Evolutionary conservation across 1,284 basidiomycete species (phyloP).

Genomic region (Irpex rosettiformis): DNA sequence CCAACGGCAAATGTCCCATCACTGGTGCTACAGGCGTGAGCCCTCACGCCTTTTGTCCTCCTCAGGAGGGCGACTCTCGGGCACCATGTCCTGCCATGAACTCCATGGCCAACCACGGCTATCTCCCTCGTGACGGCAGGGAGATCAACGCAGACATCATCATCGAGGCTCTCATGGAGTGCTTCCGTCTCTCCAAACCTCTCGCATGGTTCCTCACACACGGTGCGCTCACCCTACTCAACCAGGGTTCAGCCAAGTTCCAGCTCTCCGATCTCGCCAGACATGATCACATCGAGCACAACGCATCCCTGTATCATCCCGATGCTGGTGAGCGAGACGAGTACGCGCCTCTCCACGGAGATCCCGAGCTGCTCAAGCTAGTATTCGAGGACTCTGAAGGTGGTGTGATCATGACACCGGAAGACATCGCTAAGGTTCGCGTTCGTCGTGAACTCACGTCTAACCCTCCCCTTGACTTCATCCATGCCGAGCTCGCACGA

Average conservation of each 20-base stretch:
- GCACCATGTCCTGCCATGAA: constrained; percentile 51
- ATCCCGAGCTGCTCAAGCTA: constrained; percentile 19
- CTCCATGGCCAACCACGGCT: constrained; percentile 45
- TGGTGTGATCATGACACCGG: constrained; percentile 21
- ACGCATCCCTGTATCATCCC: constrained; percentile 31
- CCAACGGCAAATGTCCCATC: constrained; percentile 8
- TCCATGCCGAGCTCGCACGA: constrained; percentile 31
- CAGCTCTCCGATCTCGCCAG: constrained; percentile 28
- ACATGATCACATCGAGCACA: constrained; percentile 34
- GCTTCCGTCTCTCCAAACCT: constrained; percentile 24
- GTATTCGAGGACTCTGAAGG: constrained; percentile 21
- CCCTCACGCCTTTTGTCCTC: constrained; percentile 20
- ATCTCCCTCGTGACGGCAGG: constrained; percentile 26
- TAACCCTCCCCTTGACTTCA: constrained; percentile 18
- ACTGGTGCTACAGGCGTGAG: constrained; percentile 8
- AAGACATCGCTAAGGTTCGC: constrained; percentile 27
- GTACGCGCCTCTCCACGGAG: constrained; percentile 25
- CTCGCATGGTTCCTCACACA: constrained; percentile 25
- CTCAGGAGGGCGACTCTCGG: constrained; percentile 26
- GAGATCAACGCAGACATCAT: constrained; percentile 22
- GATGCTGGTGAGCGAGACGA: constrained; percentile 23
- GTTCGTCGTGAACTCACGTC: constrained; percentile 20
- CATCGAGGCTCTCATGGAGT: constrained; percentile 21
- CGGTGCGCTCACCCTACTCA: constrained; percentile 24
- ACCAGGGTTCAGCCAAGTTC: constrained; percentile 18